Evolutionary conservation across 2,329 filamentous ascomycete genomes (phyloP), one percentile per base, ranked within the genome.

Genomic region (Thermoascus crustaceus): DNA sequence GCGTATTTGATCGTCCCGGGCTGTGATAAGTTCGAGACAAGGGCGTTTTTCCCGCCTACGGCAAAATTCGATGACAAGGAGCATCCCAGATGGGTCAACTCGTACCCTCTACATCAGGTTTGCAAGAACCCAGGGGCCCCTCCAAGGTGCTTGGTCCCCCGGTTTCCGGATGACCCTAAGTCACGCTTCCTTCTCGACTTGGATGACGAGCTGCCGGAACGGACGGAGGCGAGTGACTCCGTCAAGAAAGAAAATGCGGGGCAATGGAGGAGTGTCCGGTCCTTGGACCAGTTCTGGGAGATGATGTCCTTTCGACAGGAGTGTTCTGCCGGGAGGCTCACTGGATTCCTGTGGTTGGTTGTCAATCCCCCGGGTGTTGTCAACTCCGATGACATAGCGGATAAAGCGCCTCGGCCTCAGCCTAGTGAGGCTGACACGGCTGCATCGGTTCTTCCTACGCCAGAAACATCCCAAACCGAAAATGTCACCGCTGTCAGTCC

Each of bases 231-330:
- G 2, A 53, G 46, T 27, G 58, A 46, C 46, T 55, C 45, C 39
- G 55, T 47, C 39, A 67, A 64, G 35, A 63, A 73, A 45, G 73
- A 75, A 45, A 71, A 67, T 17, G 64, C 67, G 3, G 83, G 83
- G 0, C 71, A 76, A 38, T 98, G 91, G 91, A 83, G 79, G 55
- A 87, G 82, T 40, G 79, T 95, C 16, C 80, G 74, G 54, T 83
- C 78, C 0, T 66, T 98, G 25, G 84, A 88, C n/a, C 80, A 88
- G 47, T 98, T 98, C 53, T 98, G 91, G 91, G 91, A 98, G 43
- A 83, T 94, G 73, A 96, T 98, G 89, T 82, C 88, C 0, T 96
- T 85, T 54, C 73, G 91, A 38, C 91, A 96, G 57, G 91, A 98
- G 55, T 98, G 91, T 54, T 94, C 88, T 1, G 85, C 87, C 21